Conservation (phyloP, 208 protist genomes). For the Crithidia brevicula region DNA sequence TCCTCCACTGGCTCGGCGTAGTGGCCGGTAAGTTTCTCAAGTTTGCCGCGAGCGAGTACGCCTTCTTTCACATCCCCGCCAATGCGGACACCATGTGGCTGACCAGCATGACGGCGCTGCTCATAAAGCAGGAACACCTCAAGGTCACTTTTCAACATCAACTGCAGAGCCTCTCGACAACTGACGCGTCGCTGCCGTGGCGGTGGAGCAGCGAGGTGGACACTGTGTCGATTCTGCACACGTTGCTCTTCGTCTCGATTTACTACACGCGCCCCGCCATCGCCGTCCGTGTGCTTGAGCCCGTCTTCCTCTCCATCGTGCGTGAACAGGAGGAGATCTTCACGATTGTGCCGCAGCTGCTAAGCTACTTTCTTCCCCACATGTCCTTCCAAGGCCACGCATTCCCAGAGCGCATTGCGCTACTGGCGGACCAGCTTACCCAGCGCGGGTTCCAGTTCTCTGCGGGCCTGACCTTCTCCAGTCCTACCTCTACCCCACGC, state of each 20-base stretch:
- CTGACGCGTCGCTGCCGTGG: not conserved
- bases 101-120: slow-evolving; percentile 34
- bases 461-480: slow-evolving; percentile 12
- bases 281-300: slow-evolving; percentile 31
- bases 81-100: slow-evolving; percentile 32
- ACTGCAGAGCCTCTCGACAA: slow-evolving; percentile 4
- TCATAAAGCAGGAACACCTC: slow-evolving; percentile 37
- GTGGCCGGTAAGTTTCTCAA: slow-evolving; percentile 49
- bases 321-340: slow-evolving; percentile 19
- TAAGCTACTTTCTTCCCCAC: slow-evolving; percentile 26
- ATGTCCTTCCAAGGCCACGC: slow-evolving; percentile 12
- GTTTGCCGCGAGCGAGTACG: slow-evolving; percentile 50
- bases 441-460: slow-evolving; percentile 27
- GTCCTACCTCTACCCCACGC: not conserved
- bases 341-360: slow-evolving; percentile 19
- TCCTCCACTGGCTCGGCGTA: slow-evolving; percentile 15
- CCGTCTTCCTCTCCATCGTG: slow-evolving; percentile 35
- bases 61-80: slow-evolving; percentile 28
- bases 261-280: slow-evolving; percentile 25
- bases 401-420: slow-evolving; percentile 13
- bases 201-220: not conserved
- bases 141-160: slow-evolving; percentile 14
- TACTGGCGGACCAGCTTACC: slow-evolving; percentile 22
- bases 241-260: slow-evolving; percentile 35
- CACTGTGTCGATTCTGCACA: slow-evolving; percentile 12